Base-by-base conservation (phyloP, 345 rosid species). In the Acer yangbiense region DNA sequence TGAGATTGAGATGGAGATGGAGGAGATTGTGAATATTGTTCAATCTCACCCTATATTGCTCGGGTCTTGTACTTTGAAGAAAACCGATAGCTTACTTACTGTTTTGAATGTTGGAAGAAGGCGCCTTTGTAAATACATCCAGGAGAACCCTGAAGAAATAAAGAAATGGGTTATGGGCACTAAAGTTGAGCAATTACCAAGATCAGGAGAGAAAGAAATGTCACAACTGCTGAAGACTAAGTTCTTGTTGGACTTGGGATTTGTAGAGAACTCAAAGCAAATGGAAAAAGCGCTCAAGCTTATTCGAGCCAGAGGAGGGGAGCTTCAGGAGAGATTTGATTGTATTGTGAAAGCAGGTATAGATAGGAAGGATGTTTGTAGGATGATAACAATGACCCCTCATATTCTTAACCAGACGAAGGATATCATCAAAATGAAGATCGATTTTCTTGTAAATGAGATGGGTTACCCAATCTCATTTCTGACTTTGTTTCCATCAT, bases 311-410 rank as follows among this genome's bases (percentile, higher is more conserved):
- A 88, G 77, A 29, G 93, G 92, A 76, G 71, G 76, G 39, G 87
- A 91, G 72, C 85, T 93, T 54, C 97, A 84, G 61, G 93, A 90
- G 80, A 88, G 99, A 87, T 93, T 90, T 81, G 89, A 95, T 85
- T 87, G 82, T 29, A 75, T 95, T 50, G 85, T 87, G 74, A 83
- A 80, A 69, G 90, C 90, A 46, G 97, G 95, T 74, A 72, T 93
- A 85, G 90, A 88, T 60, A 81, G 77, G 79, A 77, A 86, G 60
- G 92, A 87, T 58, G 95, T 87, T 71, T 68, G 75, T 0, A 69
- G 80, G 73, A 91, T 94, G 88, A 78, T 94, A 35, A 83, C 69
- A 61, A 73, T 77, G 50, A 80, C 90, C 60, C 98, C 98, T 83
- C 92, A 87, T 60, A 84, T 93, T 44, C 97, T 93, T 44, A 88